phyloP scores from a whole-genome alignment of 768 basidiomycete genomes.

The Podaxis sp. region DNA sequence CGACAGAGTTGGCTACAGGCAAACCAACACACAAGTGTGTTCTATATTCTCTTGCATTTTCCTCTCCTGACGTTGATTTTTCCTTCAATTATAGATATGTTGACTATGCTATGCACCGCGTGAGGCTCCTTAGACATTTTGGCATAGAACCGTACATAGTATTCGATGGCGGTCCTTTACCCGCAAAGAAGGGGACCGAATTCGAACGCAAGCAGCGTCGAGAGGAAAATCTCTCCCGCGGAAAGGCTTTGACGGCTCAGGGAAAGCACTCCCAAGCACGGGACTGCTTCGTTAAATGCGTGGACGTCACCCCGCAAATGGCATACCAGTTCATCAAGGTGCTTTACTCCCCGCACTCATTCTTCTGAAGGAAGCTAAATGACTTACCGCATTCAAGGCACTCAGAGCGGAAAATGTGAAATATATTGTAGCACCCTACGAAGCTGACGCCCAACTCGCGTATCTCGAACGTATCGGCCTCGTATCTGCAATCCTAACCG shows the following conservation, averaged over 20 bases:
- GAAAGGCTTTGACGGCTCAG: slow-evolving; percentile 69
- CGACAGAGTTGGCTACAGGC: slow-evolving; percentile 86
- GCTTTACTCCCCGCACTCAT: slow-evolving; percentile 15
- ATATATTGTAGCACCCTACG: slow-evolving; percentile 96
- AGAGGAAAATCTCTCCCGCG: slow-evolving; percentile 73
- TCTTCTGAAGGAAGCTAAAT: not conserved
- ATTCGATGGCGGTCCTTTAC: slow-evolving; percentile 94
- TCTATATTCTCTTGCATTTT: not conserved
- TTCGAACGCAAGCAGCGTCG: slow-evolving; percentile 72
- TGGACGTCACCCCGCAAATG: slow-evolving; percentile 97
- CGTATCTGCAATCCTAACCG: slow-evolving; percentile 91
- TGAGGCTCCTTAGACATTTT: slow-evolving; percentile 82
- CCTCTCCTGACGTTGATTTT: not conserved
- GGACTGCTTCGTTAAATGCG: slow-evolving; percentile 84
- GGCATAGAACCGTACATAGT: slow-evolving; percentile 88
- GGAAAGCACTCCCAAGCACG: slow-evolving; percentile 81
- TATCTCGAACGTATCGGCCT: slow-evolving; percentile 82
- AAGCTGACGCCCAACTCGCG: slow-evolving; percentile 96
- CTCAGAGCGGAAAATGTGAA: slow-evolving; percentile 75
- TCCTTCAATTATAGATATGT: slow-evolving; percentile 66
- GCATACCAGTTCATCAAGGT: slow-evolving; percentile 98
- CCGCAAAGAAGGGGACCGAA: slow-evolving; percentile 92
- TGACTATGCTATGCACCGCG: slow-evolving; percentile 91
- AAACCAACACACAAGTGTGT: slow-evolving; percentile 80
- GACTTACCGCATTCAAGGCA: slow-evolving; percentile 50